Evolutionary conservation across 2,329 filamentous ascomycete genomes (phyloP), one percentile per base, ranked within the genome.

Genomic region (Aureobasidium lini): DNA sequence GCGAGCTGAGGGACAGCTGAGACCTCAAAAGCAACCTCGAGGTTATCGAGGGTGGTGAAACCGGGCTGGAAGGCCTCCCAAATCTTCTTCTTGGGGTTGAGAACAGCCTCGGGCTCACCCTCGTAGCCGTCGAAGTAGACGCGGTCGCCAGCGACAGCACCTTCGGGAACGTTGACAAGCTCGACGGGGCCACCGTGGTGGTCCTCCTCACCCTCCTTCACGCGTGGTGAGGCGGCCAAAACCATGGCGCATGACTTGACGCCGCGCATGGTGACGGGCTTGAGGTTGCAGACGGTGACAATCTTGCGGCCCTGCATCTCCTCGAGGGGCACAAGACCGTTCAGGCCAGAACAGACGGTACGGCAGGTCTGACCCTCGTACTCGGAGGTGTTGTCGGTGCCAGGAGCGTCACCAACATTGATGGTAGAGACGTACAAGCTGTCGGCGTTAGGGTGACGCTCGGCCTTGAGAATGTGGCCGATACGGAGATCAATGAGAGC

Each of bases 61-160:
- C 93, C 94, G 1, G 92, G 91, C 81, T 97, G 93, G 76, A 96
- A 90, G 9, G 83, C 90, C 81, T 99, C 94, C 92, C 93, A 97
- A 62, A 97, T 80, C 86, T 97, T 97, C 86, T 97, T 99, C 87
- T 99, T 99, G 61, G 94, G 94, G 81, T 97, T 99, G 60, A 99
- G 82, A 54, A 93, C 84, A 63, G 87, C 87, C 81, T 99, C 94
- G 0, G 94, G 91, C 79, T 95, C 89, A 61, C 90, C 92, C 73
- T 90, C 82, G 86, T 90, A 99, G 49, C 94, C 94, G 72, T 97
- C 89, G 71, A 99, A 99, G 81, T 81, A 92, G 54, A 97, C 89
- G 13, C 89, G 81, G 71, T 96, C 90, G 61, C 94, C 94, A 6
- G 92, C 90, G 70, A 86, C 84, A 44, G 89, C 81, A 42, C 83